Evolutionary conservation across 441 rosid genomes (phyloP).

Genomic region (Brassica balearica): DNA sequence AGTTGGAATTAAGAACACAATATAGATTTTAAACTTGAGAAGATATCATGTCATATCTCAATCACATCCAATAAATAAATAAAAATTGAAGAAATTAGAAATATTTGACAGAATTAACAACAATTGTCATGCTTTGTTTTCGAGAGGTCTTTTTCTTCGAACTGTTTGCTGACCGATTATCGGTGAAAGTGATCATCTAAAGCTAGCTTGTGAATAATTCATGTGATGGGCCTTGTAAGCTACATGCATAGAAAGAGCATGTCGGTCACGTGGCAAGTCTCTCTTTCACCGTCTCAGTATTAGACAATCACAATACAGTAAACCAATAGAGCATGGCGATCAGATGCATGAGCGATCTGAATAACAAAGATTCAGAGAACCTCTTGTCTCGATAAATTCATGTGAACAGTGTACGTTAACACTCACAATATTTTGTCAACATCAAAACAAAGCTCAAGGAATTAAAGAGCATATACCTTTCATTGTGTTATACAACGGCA

Average conservation of each 20-base stretch:
- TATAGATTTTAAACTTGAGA: slow-evolving; percentile 8
- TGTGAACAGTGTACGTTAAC: slow-evolving; percentile 28
- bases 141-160: slow-evolving; percentile 29
- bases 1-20: background rate
- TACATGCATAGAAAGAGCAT: slow-evolving; percentile 32
- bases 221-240: slow-evolving; percentile 36
- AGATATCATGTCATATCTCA: slow-evolving; percentile 21
- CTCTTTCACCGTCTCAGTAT: slow-evolving; percentile 30
- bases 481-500: slow-evolving; percentile 11
- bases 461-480: background rate
- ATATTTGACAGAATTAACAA: slow-evolving; percentile 22
- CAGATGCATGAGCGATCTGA: slow-evolving; percentile 27
- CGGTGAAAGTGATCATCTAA: slow-evolving; percentile 36
- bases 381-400: slow-evolving; percentile 28
- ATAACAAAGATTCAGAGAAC: slow-evolving; percentile 11
- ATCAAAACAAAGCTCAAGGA: background rate
- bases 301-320: slow-evolving; percentile 16
- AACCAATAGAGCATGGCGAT: slow-evolving; percentile 34
- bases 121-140: slow-evolving; percentile 14
- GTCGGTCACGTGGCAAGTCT: slow-evolving; percentile 43
- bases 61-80: slow-evolving; percentile 24
- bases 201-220: slow-evolving; percentile 27
- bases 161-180: slow-evolving; percentile 24
- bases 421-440: background rate
- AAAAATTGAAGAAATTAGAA: slow-evolving; percentile 2